Conservation (phyloP, 2,329 filamentous ascomycete species). For the Ceratocystiopsis sp. region DNA sequence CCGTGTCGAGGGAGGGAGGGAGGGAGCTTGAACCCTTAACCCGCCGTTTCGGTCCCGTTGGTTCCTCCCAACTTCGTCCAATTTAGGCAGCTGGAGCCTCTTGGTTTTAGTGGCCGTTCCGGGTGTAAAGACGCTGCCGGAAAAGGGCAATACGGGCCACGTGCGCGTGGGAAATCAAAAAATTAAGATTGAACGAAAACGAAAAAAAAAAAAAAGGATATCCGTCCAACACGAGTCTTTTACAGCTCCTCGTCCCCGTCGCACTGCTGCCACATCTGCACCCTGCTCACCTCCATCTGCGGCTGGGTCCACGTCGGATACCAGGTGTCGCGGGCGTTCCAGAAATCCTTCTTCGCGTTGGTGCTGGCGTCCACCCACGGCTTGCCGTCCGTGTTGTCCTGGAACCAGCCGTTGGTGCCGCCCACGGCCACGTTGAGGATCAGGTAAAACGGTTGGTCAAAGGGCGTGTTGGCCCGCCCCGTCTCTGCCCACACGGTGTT, state of each 20-base stretch:
- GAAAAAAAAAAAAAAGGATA: not conserved
- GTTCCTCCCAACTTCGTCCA: not conserved
- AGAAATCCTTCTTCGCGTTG: conserved; percentile 60
- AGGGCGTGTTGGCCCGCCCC: conserved; percentile 46
- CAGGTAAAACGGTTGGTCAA: conserved; percentile 61
- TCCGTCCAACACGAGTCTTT: no score
- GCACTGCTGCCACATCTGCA: conserved; percentile 55
- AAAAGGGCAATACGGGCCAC: not conserved
- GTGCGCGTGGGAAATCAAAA: not conserved
- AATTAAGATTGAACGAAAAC: not conserved
- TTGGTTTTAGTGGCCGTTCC: no score
- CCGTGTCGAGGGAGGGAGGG: no score
- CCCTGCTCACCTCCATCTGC: conserved; percentile 50
- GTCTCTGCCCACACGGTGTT: conserved; percentile 47
- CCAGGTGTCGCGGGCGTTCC: conserved; percentile 50
- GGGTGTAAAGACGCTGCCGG: no score
- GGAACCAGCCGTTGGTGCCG: conserved; percentile 69
- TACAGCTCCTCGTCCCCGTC: conserved; percentile 39
- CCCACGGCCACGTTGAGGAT: conserved; percentile 63
- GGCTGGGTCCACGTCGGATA: conserved; percentile 53
- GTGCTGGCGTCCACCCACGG: conserved; percentile 58
- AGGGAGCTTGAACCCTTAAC: no score
- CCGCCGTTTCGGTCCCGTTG: no score
- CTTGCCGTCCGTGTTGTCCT: conserved; percentile 53
- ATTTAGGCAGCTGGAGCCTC: no score